A percentile compares a stretch with the other conserved stretches of the same genome.
Conservation (phyloP, 2,329 filamentous ascomycete species). For the Penicillium capsulatum region DNA sequence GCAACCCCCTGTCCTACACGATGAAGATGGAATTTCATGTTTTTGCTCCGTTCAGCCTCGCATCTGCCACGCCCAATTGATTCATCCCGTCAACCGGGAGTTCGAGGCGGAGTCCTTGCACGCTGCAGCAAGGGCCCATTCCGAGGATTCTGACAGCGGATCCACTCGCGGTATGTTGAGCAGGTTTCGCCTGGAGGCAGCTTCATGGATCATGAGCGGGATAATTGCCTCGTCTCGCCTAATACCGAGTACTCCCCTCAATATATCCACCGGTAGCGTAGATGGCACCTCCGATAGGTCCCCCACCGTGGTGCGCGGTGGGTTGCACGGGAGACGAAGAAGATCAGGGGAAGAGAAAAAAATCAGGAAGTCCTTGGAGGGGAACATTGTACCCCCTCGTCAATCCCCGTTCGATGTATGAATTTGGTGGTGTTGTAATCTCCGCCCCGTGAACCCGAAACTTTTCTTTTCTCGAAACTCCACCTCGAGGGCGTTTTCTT, state of each 20-base stretch:
- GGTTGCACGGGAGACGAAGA: constrained; percentile 5
- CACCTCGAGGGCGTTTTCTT: constrained; percentile 22
- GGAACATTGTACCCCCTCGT: background rate
- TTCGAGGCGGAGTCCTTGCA: background rate
- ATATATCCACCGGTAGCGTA: no score
- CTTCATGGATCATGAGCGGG: background rate
- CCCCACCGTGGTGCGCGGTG: no score
- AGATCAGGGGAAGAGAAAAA: constrained; percentile 1
- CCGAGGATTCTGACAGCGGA: constrained; percentile 6
- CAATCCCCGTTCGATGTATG: background rate
- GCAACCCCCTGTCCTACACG: no score
- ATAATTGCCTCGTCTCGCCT: no score
- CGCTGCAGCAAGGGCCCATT: constrained; percentile 8
- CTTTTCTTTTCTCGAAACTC: constrained; percentile 20
- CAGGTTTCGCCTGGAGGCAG: constrained; percentile 1
- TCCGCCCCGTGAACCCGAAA: constrained; percentile 17
- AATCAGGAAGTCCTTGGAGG: background rate
- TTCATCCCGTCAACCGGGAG: no score
- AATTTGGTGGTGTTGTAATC: constrained; percentile 10
- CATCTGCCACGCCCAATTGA: no score
- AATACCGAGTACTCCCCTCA: no score
- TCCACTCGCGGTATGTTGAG: constrained; percentile 5
- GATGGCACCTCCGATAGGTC: no score
- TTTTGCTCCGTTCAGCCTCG: no score
- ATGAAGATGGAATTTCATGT: no score